Evolutionary conservation across 116 monocot genomes (phyloP).

Genomic region (Thalassia testudinum): DNA sequence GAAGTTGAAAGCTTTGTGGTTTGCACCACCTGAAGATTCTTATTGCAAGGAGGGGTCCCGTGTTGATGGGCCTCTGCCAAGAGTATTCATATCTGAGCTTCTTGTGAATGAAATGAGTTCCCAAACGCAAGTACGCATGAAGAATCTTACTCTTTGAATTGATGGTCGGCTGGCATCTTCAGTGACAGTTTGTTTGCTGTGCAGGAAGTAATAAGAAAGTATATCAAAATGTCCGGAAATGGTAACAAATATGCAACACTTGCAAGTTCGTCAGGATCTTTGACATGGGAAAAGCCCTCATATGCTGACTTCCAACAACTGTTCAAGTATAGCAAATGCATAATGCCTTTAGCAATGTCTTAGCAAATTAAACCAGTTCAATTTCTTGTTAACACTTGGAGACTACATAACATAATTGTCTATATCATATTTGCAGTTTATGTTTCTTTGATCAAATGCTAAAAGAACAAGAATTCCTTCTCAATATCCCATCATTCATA

Average conservation of each 20-base stretch:
- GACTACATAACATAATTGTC: too few species aligned
- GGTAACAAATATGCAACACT: conserved; percentile 72
- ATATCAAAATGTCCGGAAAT: conserved; percentile 51
- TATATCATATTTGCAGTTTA: too few species aligned
- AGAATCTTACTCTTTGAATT: neutral
- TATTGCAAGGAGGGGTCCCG: conserved; percentile 16
- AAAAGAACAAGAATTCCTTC: too few species aligned
- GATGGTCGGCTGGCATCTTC: too few species aligned
- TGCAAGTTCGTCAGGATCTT: conserved; percentile 77
- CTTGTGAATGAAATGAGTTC: conserved; percentile 70
- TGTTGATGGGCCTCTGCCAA: conserved; percentile 56
- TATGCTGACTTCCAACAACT: conserved; percentile 74
- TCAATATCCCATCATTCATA: too few species aligned
- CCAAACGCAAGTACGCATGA: conserved; percentile 40
- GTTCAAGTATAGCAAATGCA: conserved; percentile 28
- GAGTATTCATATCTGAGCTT: conserved; percentile 94
- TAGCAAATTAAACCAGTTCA: neutral
- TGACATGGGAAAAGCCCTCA: conserved; percentile 82
- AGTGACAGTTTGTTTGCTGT: too few species aligned
- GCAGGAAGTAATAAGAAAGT: conserved; percentile 79
- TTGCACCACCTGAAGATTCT: conserved; percentile 46
- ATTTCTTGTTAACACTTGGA: neutral
- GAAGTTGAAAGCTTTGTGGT: conserved; percentile 90
- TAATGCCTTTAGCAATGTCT: neutral
- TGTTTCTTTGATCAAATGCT: too few species aligned